A percentile compares a stretch with the other conserved stretches of the same genome.
phyloP scores from a whole-genome alignment of 2,329 filamentous ascomycete species.

The Venturia effusa region DNA sequence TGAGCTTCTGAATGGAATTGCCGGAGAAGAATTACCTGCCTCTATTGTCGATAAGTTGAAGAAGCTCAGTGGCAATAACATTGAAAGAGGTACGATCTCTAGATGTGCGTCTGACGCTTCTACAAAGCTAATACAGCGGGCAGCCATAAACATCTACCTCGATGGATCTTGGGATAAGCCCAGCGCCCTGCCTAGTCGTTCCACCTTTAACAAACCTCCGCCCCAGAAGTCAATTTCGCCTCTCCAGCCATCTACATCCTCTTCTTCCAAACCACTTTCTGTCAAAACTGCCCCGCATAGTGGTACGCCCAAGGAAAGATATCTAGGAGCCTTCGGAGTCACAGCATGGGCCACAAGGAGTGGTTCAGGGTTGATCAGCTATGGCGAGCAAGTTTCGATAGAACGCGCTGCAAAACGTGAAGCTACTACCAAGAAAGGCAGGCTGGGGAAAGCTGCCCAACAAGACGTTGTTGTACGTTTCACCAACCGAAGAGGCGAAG shows the following conservation, averaged over 20 bases:
- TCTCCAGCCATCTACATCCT: slow-evolving; percentile 12
- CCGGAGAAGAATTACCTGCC: slow-evolving; percentile 40
- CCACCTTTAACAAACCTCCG: neutral
- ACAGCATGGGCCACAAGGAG: slow-evolving; percentile 87
- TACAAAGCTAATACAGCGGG: slow-evolving; percentile 13
- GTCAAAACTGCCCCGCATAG: slow-evolving; percentile 16
- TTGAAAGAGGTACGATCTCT: slow-evolving; percentile 37
- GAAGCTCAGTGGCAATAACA: slow-evolving; percentile 38
- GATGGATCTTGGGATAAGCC: slow-evolving; percentile 49
- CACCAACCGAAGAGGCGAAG: slow-evolving; percentile 64
- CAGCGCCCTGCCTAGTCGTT: neutral
- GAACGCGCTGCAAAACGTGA: slow-evolving; percentile 71
- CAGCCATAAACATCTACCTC: slow-evolving; percentile 53
- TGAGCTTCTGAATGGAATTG: slow-evolving; percentile 44
- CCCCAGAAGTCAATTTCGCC: neutral
- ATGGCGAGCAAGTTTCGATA: slow-evolving; percentile 75
- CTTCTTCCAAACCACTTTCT: slow-evolving; percentile 12
- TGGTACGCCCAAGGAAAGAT: slow-evolving; percentile 50
- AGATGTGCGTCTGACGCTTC: neutral
- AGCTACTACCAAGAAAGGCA: slow-evolving; percentile 29
- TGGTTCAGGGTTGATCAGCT: slow-evolving; percentile 61
- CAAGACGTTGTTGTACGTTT: slow-evolving; percentile 87
- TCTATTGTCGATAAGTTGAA: slow-evolving; percentile 38
- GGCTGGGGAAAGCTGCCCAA: slow-evolving; percentile 35
- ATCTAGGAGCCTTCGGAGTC: slow-evolving; percentile 85